Conservation (phyloP, 1,284 basidiomycete species). For the Leccinum subrobustum region DNA sequence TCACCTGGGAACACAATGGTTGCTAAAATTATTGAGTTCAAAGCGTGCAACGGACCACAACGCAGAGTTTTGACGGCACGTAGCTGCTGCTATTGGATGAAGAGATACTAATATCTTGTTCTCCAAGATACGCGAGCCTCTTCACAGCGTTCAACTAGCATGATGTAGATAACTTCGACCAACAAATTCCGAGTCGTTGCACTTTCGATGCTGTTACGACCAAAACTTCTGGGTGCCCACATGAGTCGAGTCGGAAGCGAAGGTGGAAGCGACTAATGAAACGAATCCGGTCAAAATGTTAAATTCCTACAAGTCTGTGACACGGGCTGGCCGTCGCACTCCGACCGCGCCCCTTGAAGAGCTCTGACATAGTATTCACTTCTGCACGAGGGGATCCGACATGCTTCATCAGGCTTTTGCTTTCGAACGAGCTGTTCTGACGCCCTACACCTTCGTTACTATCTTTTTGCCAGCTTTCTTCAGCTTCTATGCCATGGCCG, state of each 20-base stretch:
- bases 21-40: not conserved
- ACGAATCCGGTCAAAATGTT: not conserved
- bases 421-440: conserved; percentile 19
- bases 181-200: not conserved
- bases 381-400: conserved; percentile 6
- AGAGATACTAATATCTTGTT: not conserved
- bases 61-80: conserved; percentile 7
- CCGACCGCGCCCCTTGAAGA: not conserved
- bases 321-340: not conserved
- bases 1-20: conserved; percentile 10
- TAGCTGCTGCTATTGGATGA: not conserved
- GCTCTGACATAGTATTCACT: conserved; percentile 8
- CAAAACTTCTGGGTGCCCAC: too few species aligned
- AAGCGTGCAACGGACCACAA: not conserved
- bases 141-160: not conserved
- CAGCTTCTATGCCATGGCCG: conserved; percentile 28
- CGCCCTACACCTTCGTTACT: conserved; percentile 21
- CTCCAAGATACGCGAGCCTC: not conserved
- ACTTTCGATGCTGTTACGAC: not conserved
- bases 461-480: conserved; percentile 18
- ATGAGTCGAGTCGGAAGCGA: not conserved
- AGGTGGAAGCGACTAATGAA: not conserved
- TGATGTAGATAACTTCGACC: not conserved
- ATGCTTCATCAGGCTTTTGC: conserved; percentile 9
- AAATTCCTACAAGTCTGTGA: not conserved